These are phyloP conservation scores for Neurospora discreta DNA, from an alignment of 495 filamentous ascomycete genomes.

Conservation along the genomic window DNA sequence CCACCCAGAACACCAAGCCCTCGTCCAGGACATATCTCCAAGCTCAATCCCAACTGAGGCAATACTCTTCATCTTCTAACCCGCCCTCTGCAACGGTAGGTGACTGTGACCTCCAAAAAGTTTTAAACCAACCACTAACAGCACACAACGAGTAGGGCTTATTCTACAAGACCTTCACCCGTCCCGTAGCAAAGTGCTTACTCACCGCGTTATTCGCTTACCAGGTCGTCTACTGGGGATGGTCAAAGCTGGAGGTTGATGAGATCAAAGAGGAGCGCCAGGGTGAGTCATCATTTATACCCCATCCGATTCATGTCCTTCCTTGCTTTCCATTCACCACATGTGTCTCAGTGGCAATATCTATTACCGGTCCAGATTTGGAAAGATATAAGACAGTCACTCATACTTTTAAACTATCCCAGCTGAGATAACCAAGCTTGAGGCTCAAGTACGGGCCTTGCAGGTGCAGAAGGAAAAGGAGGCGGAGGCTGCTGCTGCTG, in stretches of 20 bases:
- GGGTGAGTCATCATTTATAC: constrained; percentile 16
- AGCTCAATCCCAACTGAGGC: neutral
- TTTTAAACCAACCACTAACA: neutral
- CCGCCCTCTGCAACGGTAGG: constrained; percentile 8
- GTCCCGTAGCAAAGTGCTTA: constrained; percentile 76
- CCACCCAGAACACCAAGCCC: neutral
- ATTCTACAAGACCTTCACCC: constrained; percentile 70
- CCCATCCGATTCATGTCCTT: neutral
- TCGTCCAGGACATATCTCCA: neutral
- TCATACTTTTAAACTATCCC: neutral
- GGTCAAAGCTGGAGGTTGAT: constrained; percentile 76
- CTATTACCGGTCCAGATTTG: neutral
- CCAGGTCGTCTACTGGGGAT: constrained; percentile 73
- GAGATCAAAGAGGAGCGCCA: constrained; percentile 55
- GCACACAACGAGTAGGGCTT: constrained; percentile 37
- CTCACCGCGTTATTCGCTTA: constrained; percentile 81
- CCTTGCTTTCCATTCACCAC: neutral
- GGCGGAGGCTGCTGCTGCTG: neutral
- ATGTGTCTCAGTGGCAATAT: neutral
- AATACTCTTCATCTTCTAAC: constrained; percentile 4
- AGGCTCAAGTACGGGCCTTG: constrained; percentile 11
- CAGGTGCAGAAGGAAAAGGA: constrained; percentile 3
- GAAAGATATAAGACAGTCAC: neutral
- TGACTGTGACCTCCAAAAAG: neutral
- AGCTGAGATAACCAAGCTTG: constrained; percentile 13